Percentiles rank a stretch among this genome's conserved stretches.
Evolutionary conservation across 345 rosid species (phyloP).

Genomic region (Salix caprea): DNA sequence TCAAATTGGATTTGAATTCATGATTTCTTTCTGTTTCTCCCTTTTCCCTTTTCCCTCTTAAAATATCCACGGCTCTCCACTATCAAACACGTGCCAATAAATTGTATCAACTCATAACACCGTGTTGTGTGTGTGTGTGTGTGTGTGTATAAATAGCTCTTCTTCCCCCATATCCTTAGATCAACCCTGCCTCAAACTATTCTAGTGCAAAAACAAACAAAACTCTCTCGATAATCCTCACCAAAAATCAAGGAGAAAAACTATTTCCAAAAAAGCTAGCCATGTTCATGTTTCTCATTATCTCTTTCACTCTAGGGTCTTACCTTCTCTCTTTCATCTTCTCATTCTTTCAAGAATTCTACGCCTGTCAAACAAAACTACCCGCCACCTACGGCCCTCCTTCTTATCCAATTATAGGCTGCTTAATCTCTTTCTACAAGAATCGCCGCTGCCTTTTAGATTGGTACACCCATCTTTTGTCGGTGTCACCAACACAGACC

Average conservation of each 20-base stretch:
- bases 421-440: slow-evolving; percentile 54
- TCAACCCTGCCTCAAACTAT: neutral
- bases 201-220: neutral
- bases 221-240: no score
- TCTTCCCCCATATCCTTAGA: neutral
- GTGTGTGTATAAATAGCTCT: neutral
- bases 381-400: slow-evolving; percentile 24
- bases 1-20: no score
- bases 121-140: neutral
- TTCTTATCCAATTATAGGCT: slow-evolving; percentile 64
- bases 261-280: neutral
- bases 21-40: no score
- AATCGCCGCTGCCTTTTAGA: slow-evolving; percentile 60
- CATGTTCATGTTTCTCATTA: slow-evolving; percentile 10
- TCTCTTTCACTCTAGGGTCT: slow-evolving; percentile 18
- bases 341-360: neutral
- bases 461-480: slow-evolving; percentile 70
- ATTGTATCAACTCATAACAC: no score
- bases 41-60: no score
- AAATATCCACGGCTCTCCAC: no score
- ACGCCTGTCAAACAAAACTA: neutral
- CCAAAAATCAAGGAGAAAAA: no score
- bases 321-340: slow-evolving; percentile 3
- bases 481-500: slow-evolving; percentile 52
- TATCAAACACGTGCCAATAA: no score